These are phyloP conservation scores for Neofusicoccum laricinum DNA, from an alignment of 2,329 filamentous ascomycete genomes.

Conservation along the genomic window DNA sequence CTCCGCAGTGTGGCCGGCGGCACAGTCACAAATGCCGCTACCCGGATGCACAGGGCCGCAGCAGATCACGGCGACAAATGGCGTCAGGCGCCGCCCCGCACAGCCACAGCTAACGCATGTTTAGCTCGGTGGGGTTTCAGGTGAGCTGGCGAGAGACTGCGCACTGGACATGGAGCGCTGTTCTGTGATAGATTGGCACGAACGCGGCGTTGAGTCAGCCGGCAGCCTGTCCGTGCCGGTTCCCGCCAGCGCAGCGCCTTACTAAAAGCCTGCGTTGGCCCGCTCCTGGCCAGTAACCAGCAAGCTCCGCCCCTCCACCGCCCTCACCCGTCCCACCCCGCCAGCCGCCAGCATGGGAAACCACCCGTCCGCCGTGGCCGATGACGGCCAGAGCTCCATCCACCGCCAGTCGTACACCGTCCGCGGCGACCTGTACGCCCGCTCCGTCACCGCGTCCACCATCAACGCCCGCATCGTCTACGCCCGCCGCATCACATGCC, in stretches of 20 bases:
- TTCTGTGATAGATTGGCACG: neutral
- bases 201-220: neutral
- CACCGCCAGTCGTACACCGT: constrained; percentile 10
- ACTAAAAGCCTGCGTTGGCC: neutral
- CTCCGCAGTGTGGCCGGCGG: too few relatives aligned
- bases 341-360: neutral
- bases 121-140: constrained; percentile 2
- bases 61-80: neutral
- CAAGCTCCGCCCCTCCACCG: neutral
- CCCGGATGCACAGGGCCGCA: neutral
- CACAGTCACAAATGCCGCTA: constrained; percentile 6
- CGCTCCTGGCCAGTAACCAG: neutral
- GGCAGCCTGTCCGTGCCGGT: neutral
- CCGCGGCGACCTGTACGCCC: constrained; percentile 8
- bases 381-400: constrained; percentile 12
- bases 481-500: constrained; percentile 4
- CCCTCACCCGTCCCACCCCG: neutral
- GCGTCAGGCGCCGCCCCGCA: neutral
- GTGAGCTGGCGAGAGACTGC: constrained; percentile 2
- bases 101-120: constrained; percentile 4
- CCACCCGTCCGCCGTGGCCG: constrained; percentile 11
- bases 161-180: too few relatives aligned
- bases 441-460: neutral
- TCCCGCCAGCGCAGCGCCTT: neutral
- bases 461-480: constrained; percentile 9